Evolutionary conservation across 2,329 filamentous ascomycete genomes (phyloP), one percentile per base, ranked within the genome.

Genomic region (Fusarium ambrosium): DNA sequence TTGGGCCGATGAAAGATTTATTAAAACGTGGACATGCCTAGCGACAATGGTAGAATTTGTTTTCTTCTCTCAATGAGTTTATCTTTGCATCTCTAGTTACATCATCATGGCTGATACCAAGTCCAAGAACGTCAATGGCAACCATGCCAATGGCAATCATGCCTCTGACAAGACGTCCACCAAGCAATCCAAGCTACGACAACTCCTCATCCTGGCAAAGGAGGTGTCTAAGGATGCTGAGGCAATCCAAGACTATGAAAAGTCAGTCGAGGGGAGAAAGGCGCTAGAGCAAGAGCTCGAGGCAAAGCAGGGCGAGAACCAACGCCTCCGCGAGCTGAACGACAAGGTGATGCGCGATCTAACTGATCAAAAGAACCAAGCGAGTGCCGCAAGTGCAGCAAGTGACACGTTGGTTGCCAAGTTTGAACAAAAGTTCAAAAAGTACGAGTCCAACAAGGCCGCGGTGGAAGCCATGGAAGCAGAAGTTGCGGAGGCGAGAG

Each of bases 391-490:
- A 60, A 77, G 45, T 8, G 68, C 72, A 24, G 77, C 74, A 60
- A 77, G 69, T 0, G 72, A 79, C 13, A 74, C 64, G 13, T 64
- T 79, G 10, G 69, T 79, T 32, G 65, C 70, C 1, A 77, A 78
- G 37, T 79, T 79, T 66, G 71, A 79, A 24, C 71, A 79, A 39
- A 72, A 77, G 62, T 75, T 71, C 63, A 79, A 78, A 37, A 72
- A 69, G 8, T 79, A 76, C 51, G 78, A 79, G 66, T 78, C 77
- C 1, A 72, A 79, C 66, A 79, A 79, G 43, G 60, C 66, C 0
- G 73, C 68, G 4, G 65, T 79, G 1, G 76, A 77, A 48, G 86
- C 86, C 78, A 86, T 87, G 83, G 85, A 86, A 81, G 84, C 85
- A 71, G 85, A 87, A 34, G 81, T 84, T 22, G 70, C 68, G 1